These are phyloP conservation scores for Talaromyces funiculosus DNA, from an alignment of 2,329 filamentous ascomycete species.

Conservation along the genomic window DNA sequence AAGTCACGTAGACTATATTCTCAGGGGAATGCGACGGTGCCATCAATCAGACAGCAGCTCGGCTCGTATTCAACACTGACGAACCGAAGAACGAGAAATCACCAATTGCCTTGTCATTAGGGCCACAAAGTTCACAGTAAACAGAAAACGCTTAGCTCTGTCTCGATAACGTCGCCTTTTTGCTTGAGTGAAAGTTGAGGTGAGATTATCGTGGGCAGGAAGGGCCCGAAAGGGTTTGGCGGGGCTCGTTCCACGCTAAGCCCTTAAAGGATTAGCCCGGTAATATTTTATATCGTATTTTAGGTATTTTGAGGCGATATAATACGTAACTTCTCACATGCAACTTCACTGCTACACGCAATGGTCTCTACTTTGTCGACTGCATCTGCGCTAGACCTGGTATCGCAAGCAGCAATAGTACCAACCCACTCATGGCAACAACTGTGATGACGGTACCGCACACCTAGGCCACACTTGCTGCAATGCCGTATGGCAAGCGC, in stretches of 20 bases:
- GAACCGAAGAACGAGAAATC: neutral
- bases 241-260: neutral
- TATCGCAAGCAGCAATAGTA: slow-evolving; percentile 27
- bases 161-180: neutral
- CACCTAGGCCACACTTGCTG: slow-evolving; percentile 26
- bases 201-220: neutral
- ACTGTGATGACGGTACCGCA: slow-evolving; percentile 28
- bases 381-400: slow-evolving; percentile 12
- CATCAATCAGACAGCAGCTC: neutral
- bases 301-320: neutral
- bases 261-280: neutral
- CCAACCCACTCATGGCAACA: slow-evolving; percentile 28
- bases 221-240: neutral
- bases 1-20: neutral
- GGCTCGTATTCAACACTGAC: neutral
- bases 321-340: neutral
- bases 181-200: neutral
- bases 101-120: neutral
- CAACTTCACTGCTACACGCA: neutral
- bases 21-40: neutral
- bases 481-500: slow-evolving; percentile 32
- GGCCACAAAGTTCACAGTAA: too few relatives aligned
- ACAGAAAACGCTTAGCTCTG: neutral
- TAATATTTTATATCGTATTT: neutral
- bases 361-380: neutral